phyloP scores from a whole-genome alignment of 208 protist genomes.

The Histomonas meleagridis region DNA sequence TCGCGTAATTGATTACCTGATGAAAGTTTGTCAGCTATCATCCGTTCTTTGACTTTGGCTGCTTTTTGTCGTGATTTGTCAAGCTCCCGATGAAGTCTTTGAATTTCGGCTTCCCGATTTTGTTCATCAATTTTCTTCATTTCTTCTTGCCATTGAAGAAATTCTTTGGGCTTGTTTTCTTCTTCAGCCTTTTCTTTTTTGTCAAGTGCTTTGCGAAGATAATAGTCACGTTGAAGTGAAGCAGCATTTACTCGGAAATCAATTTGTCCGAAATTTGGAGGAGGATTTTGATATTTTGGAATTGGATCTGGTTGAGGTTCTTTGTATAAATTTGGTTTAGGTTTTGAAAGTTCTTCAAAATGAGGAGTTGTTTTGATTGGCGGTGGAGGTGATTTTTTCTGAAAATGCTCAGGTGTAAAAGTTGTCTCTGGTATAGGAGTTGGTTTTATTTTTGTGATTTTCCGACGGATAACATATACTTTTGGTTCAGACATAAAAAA shows the following conservation, averaged over 20 bases:
- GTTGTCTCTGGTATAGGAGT: neutral
- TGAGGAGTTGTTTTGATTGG: neutral
- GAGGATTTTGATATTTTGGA: slow-evolving; percentile 2
- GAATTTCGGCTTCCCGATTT: neutral
- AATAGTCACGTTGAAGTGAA: neutral
- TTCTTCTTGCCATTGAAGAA: slow-evolving; percentile 13
- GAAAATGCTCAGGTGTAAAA: neutral
- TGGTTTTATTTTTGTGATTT: neutral
- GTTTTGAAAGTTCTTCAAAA: neutral
- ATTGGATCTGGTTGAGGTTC: neutral
- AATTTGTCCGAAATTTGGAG: neutral
- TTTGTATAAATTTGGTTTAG: neutral
- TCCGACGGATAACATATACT: neutral
- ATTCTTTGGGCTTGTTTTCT: neutral
- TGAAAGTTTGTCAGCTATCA: neutral
- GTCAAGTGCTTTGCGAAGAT: neutral
- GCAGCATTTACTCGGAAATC: neutral
- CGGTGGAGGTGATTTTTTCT: no score
- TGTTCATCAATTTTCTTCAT: neutral
- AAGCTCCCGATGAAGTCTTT: neutral
- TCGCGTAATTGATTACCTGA: neutral
- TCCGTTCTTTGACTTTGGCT: neutral
- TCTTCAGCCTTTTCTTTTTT: neutral
- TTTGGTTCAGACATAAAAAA: no score
- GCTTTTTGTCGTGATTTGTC: neutral